Evolutionary conservation across 2,329 filamentous ascomycete species (phyloP), one percentile per base, ranked within the genome.

Genomic region (Neocucurbitaria cava): DNA sequence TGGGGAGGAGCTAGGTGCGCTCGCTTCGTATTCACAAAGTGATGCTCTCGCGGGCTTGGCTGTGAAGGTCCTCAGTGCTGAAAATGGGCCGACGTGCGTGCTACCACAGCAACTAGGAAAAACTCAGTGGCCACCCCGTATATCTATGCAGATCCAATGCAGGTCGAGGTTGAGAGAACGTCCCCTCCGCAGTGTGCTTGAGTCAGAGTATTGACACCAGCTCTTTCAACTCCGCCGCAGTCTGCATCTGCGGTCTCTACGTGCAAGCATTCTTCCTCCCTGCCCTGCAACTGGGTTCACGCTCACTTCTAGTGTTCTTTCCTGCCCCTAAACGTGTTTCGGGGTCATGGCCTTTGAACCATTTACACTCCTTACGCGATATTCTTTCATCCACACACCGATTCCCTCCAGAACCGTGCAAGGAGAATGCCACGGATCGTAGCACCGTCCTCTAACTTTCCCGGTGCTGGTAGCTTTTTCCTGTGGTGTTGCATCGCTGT

Each of bases 331-430:
- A 36, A 15, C 10, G 35, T 33, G 31, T 8, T 41, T 35, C 26
- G 10, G 41, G 24, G n/a, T 46, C 28, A 21, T 20, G 13, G 8
- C 13, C 38, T 39, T n/a, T 35, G 20, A 18, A 4, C 11, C n/a
- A 17, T 36, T 11, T 11, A 41, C 41, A 2, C 42, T 45, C n/a
- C 18, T 23, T 24, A 26, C 38, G 33, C 49, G 21, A 33, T 38
- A 45, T 39, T 31, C 49, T 21, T 38, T 46, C 44, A 35, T 51
- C 51, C 26, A 58, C 47, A 49, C 35, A 43, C 24, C 6, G 15
- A 48, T 24, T 47, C 28, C 9, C 5, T 10, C 31, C 20, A 26
- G n/a, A 20, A 3, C 10, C 8, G 47, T 54, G 39, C 39, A 26
- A 51, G 38, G 24, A 49, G 39, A 2, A 49, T 46, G 39, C 11